phyloP scores from a whole-genome alignment of 2,329 filamentous ascomycete species.

The Sporothrix pallida region DNA sequence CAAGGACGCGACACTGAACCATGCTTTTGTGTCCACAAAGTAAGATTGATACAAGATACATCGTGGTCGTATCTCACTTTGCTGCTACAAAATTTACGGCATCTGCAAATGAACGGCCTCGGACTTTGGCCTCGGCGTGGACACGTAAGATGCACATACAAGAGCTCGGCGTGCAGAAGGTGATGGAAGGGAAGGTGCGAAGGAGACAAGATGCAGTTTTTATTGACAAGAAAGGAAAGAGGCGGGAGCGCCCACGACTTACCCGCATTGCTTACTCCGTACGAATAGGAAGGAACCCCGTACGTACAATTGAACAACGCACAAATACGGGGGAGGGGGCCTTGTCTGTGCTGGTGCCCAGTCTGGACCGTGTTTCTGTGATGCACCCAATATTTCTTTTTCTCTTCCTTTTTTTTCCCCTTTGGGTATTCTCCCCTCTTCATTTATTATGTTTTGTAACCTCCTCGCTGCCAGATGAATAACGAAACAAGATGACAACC shows the following conservation, averaged over 20 bases:
- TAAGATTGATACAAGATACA: too few relatives aligned
- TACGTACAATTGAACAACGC: slow-evolving; percentile 12
- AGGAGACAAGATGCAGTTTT: not conserved
- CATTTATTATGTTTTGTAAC: not conserved
- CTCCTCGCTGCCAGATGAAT: not conserved
- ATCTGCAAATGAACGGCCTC: not conserved
- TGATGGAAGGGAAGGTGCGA: not conserved
- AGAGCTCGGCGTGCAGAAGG: not conserved
- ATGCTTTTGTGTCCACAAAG: not conserved
- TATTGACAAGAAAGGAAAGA: not conserved
- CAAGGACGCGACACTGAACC: slow-evolving; percentile 7
- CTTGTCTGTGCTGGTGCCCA: slow-evolving; percentile 20
- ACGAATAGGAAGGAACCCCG: slow-evolving; percentile 27
- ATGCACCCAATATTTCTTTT: too few relatives aligned
- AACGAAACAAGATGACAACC: not conserved
- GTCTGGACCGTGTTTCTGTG: slow-evolving; percentile 1
- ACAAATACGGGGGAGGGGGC: slow-evolving; percentile 10
- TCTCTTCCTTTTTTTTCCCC: too few relatives aligned
- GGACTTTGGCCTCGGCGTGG: not conserved
- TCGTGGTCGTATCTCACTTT: not conserved
- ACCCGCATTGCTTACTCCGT: slow-evolving; percentile 23
- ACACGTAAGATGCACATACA: not conserved
- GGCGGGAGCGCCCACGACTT: slow-evolving; percentile 19
- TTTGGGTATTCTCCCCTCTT: not conserved
- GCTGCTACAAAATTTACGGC: not conserved